These are phyloP conservation scores for Phytophthora cryptogea DNA, from an alignment of 352 stramenopile genomes.

Conservation along the genomic window DNA sequence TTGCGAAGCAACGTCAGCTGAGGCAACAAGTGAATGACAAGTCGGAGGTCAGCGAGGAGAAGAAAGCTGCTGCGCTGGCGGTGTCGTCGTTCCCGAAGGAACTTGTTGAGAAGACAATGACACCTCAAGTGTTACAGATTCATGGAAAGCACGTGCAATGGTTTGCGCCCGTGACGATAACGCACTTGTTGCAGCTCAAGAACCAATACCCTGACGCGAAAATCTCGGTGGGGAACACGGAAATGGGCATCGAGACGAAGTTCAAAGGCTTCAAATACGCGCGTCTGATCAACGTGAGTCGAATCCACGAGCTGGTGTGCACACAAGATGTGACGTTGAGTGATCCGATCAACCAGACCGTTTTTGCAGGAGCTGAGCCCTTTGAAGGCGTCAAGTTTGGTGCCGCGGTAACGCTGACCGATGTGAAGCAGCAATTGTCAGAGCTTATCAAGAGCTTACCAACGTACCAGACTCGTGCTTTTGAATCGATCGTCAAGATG, in stretches of 20 bases:
- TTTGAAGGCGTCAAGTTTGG: slow-evolving; percentile 81
- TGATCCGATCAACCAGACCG: slow-evolving; percentile 61
- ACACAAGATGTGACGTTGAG: slow-evolving; percentile 39
- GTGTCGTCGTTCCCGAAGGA: slow-evolving; percentile 57
- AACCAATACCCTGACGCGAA: slow-evolving; percentile 81
- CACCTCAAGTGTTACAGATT: slow-evolving; percentile 70
- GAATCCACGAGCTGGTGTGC: slow-evolving; percentile 63
- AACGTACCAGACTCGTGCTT: slow-evolving; percentile 49
- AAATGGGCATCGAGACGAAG: slow-evolving; percentile 97
- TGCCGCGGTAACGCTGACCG: slow-evolving; percentile 75
- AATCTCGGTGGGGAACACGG: slow-evolving; percentile 96
- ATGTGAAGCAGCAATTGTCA: slow-evolving; percentile 69
- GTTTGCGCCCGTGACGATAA: slow-evolving; percentile 92
- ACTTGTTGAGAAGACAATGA: slow-evolving; percentile 56
- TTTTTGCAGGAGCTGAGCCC: slow-evolving; percentile 38
- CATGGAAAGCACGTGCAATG: slow-evolving; percentile 83
- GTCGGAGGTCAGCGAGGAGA: slow-evolving; percentile 24
- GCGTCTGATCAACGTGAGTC: slow-evolving; percentile 72
- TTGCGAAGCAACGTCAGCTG: slow-evolving; percentile 49
- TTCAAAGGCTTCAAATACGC: slow-evolving; percentile 91
- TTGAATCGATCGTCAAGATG: slow-evolving; percentile 84
- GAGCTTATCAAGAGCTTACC: slow-evolving; percentile 40
- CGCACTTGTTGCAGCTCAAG: slow-evolving; percentile 90
- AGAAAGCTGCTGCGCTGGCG: slow-evolving; percentile 16
- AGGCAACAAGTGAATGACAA: slow-evolving; percentile 16